Base-by-base conservation (phyloP, 1,284 basidiomycete genomes). In the Phlebopus sp. region DNA sequence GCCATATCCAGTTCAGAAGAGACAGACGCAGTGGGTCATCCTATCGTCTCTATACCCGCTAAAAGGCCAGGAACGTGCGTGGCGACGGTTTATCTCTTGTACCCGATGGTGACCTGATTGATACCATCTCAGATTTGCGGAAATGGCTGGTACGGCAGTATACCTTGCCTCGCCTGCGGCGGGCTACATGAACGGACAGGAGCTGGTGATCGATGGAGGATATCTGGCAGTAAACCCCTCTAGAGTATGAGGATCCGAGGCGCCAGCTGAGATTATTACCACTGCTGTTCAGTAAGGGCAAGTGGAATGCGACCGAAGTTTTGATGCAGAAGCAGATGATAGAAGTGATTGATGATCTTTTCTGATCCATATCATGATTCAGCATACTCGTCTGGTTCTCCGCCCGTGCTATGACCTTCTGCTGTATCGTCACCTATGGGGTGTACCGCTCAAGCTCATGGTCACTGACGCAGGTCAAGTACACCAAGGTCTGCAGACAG, bases 141-240 rank as follows among this genome's bases (percentile, higher is more conserved):
- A 90, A 61, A 81, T 90, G 64, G 86, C 83, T 10, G 87, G 83
- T 9, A 86, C 86, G 5, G 85, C 72, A 1, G 73, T 90, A 8
- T 90, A 86, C 60, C 74, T 90, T 10, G 82, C 77, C 3, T 88
- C 86, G 5, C 76, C 72, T 17, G 84, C 84, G 3, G 86, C 84
- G 25, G 77, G 74, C 40, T 90, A 87, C 59, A 79, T 77, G 50
- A 86, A 84, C 55, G 87, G 88, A 8, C 84, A 88, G 58, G 83
- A 89, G 56, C 73, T 90, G 37, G 66, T 80, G 15, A 76, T 90
- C 31, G 87, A 90, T 57, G 88, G 87, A 25, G 85, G 87, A 1
- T 86, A 77, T 60, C 53, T 79, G 3, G 75, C 80, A n/a, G 84
- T 88, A 25, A 90, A 90, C 58, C 87, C 88, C 32, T 73, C 75